These are phyloP conservation scores for Candida yuanshanica DNA, from an alignment of 805 yeast genomes.

Conservation along the genomic window DNA sequence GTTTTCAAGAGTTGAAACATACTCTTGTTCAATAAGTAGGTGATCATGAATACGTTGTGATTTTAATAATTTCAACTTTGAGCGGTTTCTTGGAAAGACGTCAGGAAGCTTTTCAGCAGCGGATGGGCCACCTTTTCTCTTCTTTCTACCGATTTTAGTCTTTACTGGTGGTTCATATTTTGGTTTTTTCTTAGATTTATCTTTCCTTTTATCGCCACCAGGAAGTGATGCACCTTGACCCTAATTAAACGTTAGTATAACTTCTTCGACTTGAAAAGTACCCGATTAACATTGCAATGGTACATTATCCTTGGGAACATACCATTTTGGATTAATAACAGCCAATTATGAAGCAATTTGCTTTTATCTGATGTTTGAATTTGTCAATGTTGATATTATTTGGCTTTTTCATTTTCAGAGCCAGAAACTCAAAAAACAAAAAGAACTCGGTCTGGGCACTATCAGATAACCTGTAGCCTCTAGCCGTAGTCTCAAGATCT, in stretches of 20 bases:
- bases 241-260: conserved; percentile 18
- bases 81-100: conserved; percentile 89
- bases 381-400: not conserved
- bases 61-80: conserved; percentile 83
- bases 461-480: conserved; percentile 1
- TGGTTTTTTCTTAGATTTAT: conserved; percentile 79
- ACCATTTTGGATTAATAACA: conserved; percentile 1
- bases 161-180: conserved; percentile 98
- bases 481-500: too few species aligned
- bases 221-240: conserved; percentile 50
- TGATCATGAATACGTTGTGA: conserved; percentile 97
- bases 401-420: not conserved
- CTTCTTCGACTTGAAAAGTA: not conserved
- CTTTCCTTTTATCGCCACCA: conserved; percentile 48
- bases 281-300: not conserved
- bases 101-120: conserved; percentile 79
- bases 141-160: conserved; percentile 87
- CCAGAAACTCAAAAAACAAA: not conserved
- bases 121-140: conserved; percentile 85
- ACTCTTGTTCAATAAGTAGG: conserved; percentile 89
- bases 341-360: not conserved
- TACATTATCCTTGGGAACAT: not conserved
- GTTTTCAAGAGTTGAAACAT: conserved; percentile 89
- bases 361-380: not conserved
- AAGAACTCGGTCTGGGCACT: not conserved